Conservation (phyloP, 2,329 filamentous ascomycete genomes). For the Aspergillus brunneoviolaceus region DNA sequence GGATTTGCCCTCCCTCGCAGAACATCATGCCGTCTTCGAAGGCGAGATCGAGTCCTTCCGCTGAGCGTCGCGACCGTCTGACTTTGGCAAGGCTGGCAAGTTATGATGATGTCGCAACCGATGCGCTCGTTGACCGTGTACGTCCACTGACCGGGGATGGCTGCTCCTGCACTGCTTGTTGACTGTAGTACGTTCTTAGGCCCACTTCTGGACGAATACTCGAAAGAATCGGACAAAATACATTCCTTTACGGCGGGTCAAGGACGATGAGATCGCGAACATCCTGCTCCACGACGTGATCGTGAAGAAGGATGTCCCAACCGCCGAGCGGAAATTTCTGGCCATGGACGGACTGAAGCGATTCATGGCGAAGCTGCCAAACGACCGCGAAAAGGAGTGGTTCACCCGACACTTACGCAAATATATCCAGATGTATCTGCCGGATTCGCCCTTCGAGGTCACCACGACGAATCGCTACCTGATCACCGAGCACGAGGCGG, state of each 20-base stretch:
- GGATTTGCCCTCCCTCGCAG: conserved; percentile 8
- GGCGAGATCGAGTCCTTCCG: conserved; percentile 29
- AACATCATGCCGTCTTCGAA: conserved; percentile 40
- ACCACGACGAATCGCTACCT: conserved; percentile 93
- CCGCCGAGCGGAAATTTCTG: conserved; percentile 71
- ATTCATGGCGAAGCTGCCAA: conserved; percentile 67
- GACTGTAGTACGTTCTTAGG: conserved; percentile 52
- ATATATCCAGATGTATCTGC: conserved; percentile 89
- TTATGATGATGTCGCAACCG: conserved; percentile 94
- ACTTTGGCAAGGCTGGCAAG: conserved; percentile 84
- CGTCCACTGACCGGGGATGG: conserved; percentile 39
- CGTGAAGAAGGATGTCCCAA: conserved; percentile 67
- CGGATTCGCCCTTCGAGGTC: conserved; percentile 93
- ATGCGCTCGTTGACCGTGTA: conserved; percentile 93
- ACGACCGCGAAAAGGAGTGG: conserved; percentile 78
- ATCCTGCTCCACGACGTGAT: conserved; percentile 67
- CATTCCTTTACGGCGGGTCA: conserved; percentile 76
- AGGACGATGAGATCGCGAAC: conserved; percentile 60
- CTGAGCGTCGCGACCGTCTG: conserved; percentile 63
- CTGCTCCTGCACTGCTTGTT: conserved; percentile 12
- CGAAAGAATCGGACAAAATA: conserved; percentile 91
- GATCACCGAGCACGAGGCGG: conserved; percentile 83
- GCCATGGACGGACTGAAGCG: conserved; percentile 70
- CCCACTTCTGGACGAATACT: conserved; percentile 94
- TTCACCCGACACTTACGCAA: conserved; percentile 82